These are phyloP conservation scores for Talaromyces ruber DNA, from an alignment of 495 filamentous ascomycete species.

Conservation along the genomic window DNA sequence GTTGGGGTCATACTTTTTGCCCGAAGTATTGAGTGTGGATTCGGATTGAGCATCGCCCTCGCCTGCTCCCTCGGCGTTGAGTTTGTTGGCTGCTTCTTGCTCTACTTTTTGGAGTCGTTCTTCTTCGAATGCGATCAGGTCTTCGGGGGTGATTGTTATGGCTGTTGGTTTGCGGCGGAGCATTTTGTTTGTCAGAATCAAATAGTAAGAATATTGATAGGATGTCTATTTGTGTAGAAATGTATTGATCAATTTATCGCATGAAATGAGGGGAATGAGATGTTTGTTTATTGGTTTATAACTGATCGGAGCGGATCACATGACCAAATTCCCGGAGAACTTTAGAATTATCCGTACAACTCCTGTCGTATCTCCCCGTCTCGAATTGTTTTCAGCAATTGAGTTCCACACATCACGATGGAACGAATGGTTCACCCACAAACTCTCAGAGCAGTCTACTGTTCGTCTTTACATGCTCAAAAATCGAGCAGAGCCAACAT, in stretches of 20 bases:
- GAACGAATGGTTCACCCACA: background rate
- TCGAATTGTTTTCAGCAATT: background rate
- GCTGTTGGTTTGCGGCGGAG: constrained; percentile 74
- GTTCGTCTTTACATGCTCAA: background rate
- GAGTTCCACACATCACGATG: background rate
- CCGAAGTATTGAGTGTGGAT: background rate
- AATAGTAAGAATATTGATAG: background rate
- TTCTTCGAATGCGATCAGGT: constrained; percentile 71
- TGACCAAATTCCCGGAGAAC: background rate
- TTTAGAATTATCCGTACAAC: background rate
- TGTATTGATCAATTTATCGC: background rate
- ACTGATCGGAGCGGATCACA: background rate
- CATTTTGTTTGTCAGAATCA: constrained; percentile 37
- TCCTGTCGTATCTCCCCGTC: background rate
- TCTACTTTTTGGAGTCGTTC: constrained; percentile 22
- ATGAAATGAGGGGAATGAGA: background rate
- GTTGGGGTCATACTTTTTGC: constrained; percentile 38
- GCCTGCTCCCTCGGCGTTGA: background rate
- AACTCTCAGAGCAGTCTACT: background rate
- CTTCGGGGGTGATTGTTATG: constrained; percentile 69
- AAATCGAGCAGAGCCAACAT: background rate
- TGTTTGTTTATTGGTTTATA: background rate
- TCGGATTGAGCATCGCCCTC: background rate
- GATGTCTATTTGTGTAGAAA: background rate
- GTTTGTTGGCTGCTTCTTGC: constrained; percentile 3